A percentile compares a stretch with the other conserved stretches of the same genome.
Conservation (phyloP, 768 basidiomycete genomes). For the Suillus hirtellus region DNA sequence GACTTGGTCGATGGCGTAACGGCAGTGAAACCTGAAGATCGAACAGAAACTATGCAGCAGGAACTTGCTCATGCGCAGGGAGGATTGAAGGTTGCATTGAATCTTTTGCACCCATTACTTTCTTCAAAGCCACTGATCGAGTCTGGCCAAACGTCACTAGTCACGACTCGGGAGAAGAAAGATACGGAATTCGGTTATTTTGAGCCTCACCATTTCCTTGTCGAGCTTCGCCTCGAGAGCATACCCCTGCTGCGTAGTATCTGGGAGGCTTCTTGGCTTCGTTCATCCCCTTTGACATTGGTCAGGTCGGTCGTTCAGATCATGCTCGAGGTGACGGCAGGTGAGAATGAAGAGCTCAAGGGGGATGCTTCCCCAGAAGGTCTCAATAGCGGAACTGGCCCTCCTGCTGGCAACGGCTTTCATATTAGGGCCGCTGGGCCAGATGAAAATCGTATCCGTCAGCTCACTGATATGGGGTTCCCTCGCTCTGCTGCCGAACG, state of each 20-base stretch:
- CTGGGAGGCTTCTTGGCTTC: slow-evolving; percentile 87
- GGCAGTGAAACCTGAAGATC: slow-evolving; percentile 52
- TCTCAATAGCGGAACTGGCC: slow-evolving; percentile 31
- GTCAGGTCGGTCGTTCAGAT: slow-evolving; percentile 74
- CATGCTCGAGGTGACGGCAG: slow-evolving; percentile 78
- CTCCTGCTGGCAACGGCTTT: slow-evolving; percentile 32
- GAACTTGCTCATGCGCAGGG: slow-evolving; percentile 76
- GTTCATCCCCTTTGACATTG: slow-evolving; percentile 70
- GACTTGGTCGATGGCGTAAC: slow-evolving; percentile 56
- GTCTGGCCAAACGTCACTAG: slow-evolving; percentile 75
- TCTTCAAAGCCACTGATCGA: slow-evolving; percentile 83
- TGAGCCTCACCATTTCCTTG: slow-evolving; percentile 84
- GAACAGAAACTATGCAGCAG: slow-evolving; percentile 56
- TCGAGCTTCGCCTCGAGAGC: slow-evolving; percentile 70
- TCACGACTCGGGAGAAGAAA: slow-evolving; percentile 74
- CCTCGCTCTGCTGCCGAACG: slow-evolving; percentile 83
- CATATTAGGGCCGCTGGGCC: slow-evolving; percentile 46
- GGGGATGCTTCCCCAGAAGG: slow-evolving; percentile 42
- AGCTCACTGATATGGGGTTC: slow-evolving; percentile 97
- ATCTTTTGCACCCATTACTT: slow-evolving; percentile 73
- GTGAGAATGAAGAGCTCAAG: slow-evolving; percentile 75
- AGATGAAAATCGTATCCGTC: slow-evolving; percentile 77
- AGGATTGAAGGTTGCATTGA: slow-evolving; percentile 78
- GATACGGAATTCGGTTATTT: slow-evolving; percentile 80
- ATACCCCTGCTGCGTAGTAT: slow-evolving; percentile 66